Evolutionary conservation across 805 yeast species (phyloP), one percentile per base, ranked within the genome.

Genomic region (Saccharomyces kudriavzevii): DNA sequence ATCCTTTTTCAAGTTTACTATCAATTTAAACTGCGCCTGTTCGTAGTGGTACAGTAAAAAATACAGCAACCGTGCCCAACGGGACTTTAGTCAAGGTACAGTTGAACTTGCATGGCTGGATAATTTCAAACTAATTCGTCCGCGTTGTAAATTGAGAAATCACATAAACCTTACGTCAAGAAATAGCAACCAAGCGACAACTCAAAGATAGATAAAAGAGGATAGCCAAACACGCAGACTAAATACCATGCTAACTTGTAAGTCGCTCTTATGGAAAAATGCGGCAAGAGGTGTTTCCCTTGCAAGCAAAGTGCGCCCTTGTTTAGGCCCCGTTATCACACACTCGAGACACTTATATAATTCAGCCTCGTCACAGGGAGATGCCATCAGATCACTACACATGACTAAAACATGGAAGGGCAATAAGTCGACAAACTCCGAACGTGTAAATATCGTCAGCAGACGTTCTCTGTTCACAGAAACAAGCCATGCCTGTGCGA

Each of bases 401-500:
- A 35, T 35, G 22, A 35, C 5, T 35, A 11, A 17, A 35, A 5
- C 24, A 2, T 35, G 43, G 22, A 35, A 35, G 24, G 22, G 8
- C 24, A 17, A 17, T 35, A 35, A 35, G 17, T 20, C 17, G 2
- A 6, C 43, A 17, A 17, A 9, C 11, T 17, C 22, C 5, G 6
- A 17, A 17, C 24, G 3, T 17, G 24, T 35, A 17, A 35, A 35
- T 6, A 35, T 35, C 22, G 6, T 17, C 11, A 17, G 13, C 17
- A 35, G 11, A 24, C 56, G 60, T 31, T 35, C 48, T 2, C 43
- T 58, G 6, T 56, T 58, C 52, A 56, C 59, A 13, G 51, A 30
- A 6, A 53, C 59, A 9, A 30, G 24, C n/a, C 58, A 51, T 43
- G 46, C 54, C 14, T 58, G 61, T 53, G 56, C 47, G 3, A 58